Base-by-base conservation (phyloP, 495 filamentous ascomycete species). In the Hyaloscypha variabilis region DNA sequence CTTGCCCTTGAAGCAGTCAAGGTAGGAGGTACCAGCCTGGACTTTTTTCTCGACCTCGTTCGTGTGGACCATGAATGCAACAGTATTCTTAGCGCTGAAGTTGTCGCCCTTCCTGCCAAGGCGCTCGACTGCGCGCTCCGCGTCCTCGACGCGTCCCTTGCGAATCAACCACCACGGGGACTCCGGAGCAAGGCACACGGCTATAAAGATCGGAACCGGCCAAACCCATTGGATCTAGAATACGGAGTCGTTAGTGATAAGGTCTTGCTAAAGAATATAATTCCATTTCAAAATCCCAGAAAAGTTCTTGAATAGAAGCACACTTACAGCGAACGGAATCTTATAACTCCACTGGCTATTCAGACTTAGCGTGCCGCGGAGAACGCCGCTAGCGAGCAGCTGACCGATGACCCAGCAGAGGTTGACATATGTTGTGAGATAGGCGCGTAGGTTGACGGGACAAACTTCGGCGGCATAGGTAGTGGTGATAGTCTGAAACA, bases 111-210 rank as follows among this genome's bases (percentile, higher is more conserved):
- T 79, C n/a, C 75, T 83, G 6, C 82, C 86, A 51, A 92, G 77
- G n/a, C 87, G 83, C 1, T 80, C 70, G 50, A 91, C 74, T 6
- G 85, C 76, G 8, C 79, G 74, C 60, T 85, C 84, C 0, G 89
- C 89, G 42, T 87, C 82, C 53, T 83, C 79, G 10, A 78, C 78
- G 17, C 79, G 75, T 17, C 81, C 81, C 57, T 85, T 83, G 10
- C 89, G 83, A 36, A 92, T 83, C 31, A 90, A 79, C 90, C 90
- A 92, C 85, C 90, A 92, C 0, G 91, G 91, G 0, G 86, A 89
- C 73, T 94, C 91, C 0, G 91, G 91, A 1, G 89, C 88, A 34
- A 90, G 79, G 49, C 74, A 77, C 24, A 87, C 83, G 29, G 80
- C 86, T 66, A 85, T 81, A 31, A 89, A 78, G 24, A 92, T 78